These are phyloP conservation scores for Alternaria novae-zelandiae DNA, from an alignment of 2,329 filamentous ascomycete genomes.

Conservation along the genomic window DNA sequence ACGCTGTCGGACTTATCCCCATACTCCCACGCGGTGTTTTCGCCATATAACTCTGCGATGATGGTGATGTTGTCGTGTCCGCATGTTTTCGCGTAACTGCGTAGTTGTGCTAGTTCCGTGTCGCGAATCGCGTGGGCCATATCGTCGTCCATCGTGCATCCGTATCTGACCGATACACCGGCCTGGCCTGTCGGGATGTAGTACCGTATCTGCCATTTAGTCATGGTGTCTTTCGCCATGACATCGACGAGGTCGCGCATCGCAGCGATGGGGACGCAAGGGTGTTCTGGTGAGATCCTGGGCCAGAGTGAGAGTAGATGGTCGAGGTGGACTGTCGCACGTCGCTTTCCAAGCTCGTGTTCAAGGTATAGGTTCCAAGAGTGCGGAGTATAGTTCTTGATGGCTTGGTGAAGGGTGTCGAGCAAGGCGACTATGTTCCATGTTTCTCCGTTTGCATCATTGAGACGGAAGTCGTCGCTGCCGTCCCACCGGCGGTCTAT, in stretches of 20 bases:
- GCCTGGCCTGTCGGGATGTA: constrained; percentile 5
- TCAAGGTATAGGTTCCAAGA: background rate
- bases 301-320: constrained; percentile 8
- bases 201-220: constrained; percentile 6
- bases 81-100: background rate
- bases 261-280: background rate
- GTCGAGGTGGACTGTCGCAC: constrained; percentile 5
- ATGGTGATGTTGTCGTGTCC: background rate
- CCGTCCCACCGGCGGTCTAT: background rate
- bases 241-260: background rate
- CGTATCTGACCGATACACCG: background rate
- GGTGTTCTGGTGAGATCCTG: background rate
- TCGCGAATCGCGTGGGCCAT: background rate
- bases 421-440: background rate
- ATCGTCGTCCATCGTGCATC: background rate
- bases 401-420: background rate
- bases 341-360: background rate
- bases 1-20: background rate
- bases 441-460: background rate
- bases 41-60: constrained; percentile 2
- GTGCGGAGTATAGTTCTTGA: background rate
- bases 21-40: background rate
- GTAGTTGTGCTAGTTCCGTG: background rate
- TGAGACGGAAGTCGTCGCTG: background rate
- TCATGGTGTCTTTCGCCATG: constrained; percentile 4